Percentiles rank a stretch among this genome's conserved stretches.
phyloP scores from a whole-genome alignment of 768 basidiomycete genomes.

The Boletus huronensis region DNA sequence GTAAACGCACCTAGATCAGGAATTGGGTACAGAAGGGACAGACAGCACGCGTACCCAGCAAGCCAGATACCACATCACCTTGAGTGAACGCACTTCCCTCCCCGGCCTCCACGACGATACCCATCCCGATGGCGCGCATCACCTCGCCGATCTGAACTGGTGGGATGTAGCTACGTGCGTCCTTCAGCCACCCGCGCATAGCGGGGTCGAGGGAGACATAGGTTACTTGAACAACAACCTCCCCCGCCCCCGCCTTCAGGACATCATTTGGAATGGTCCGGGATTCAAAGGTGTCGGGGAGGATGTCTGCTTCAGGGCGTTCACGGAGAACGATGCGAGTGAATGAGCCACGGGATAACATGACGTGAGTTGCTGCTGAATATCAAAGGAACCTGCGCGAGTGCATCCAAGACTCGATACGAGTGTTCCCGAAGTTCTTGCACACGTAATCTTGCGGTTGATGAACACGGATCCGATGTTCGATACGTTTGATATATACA shows the following conservation, averaged over 20 bases:
- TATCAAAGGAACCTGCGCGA: not conserved
- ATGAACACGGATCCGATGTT: no score
- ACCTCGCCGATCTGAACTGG: not conserved
- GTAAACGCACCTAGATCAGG: not conserved
- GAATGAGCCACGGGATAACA: conserved; percentile 37
- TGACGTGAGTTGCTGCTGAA: not conserved
- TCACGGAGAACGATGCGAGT: conserved; percentile 73
- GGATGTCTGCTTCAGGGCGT: conserved; percentile 66
- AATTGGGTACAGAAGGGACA: not conserved
- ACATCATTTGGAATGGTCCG: conserved; percentile 49
- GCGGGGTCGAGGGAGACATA: conserved; percentile 86
- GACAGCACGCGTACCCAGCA: conserved; percentile 47
- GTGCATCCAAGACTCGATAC: not conserved
- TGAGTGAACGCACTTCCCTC: conserved; percentile 49
- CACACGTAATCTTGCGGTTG: not conserved
- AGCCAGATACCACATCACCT: conserved; percentile 69
- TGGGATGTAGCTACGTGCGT: conserved; percentile 60
- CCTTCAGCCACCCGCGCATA: conserved; percentile 80
- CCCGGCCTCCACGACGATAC: conserved; percentile 59
- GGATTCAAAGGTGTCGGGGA: conserved; percentile 68
- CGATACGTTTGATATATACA: not conserved
- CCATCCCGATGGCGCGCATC: conserved; percentile 41
- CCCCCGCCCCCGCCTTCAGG: conserved; percentile 47
- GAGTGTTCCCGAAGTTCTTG: not conserved
- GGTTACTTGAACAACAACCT: conserved; percentile 73